Percentiles rank a stretch among this genome's conserved stretches.
Conservation (phyloP, 306 rosid species). For the Quercus engelmannii region DNA sequence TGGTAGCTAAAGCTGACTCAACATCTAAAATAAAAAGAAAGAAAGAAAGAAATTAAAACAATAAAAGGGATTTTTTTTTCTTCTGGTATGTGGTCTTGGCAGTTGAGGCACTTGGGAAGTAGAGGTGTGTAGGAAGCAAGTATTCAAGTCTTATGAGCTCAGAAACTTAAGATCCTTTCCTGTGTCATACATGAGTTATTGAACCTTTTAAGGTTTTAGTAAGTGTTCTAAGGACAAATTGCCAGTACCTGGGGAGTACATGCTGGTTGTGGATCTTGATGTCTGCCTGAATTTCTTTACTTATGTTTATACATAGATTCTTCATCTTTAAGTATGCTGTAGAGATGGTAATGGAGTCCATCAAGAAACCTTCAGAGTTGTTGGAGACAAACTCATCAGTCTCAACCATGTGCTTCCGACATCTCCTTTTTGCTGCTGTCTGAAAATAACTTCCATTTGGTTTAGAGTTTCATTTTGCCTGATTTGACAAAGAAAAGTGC, state of each 20-base stretch:
- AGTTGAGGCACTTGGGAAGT: not conserved
- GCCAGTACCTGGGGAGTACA: constrained; percentile 80
- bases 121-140: not conserved
- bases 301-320: constrained; percentile 61
- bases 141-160: not conserved
- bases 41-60: not conserved
- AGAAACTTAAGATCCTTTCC: not conserved
- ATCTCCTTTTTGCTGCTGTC: constrained; percentile 85
- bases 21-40: not conserved
- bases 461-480: constrained; percentile 15
- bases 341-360: constrained; percentile 76
- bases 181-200: not conserved
- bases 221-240: not conserved
- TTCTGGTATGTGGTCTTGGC: not conserved
- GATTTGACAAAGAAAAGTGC: constrained; percentile 1
- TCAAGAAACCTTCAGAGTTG: constrained; percentile 61
- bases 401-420: constrained; percentile 85
- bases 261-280: constrained; percentile 78
- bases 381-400: constrained; percentile 91
- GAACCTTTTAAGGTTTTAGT: not conserved
- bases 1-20: not conserved
- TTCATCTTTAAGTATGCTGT: constrained; percentile 93
- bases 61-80: not conserved
- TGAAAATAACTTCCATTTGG: constrained; percentile 28
- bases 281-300: constrained; percentile 87